These are phyloP conservation scores for Fusarium sp. DNA, from an alignment of 2,329 filamentous ascomycete genomes.

Conservation along the genomic window DNA sequence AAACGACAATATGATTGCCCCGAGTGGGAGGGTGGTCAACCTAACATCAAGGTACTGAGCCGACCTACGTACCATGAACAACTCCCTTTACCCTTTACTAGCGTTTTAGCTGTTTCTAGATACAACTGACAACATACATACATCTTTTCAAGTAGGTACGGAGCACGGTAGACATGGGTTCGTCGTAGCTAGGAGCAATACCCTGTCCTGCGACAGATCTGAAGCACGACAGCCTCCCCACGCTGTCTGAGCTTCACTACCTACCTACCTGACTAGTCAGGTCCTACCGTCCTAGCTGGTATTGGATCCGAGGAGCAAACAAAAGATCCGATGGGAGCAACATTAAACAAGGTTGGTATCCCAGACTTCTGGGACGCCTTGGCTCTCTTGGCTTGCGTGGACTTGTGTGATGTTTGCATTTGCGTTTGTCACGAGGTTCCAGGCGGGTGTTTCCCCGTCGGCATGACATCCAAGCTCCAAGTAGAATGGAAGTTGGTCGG, in stretches of 20 bases:
- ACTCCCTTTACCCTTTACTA: slow-evolving; percentile 17
- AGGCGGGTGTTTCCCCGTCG: background rate
- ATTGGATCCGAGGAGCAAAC: slow-evolving; percentile 6
- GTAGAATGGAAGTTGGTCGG: background rate
- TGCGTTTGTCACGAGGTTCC: slow-evolving; percentile 8
- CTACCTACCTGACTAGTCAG: slow-evolving; percentile 14
- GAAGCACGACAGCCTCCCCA: slow-evolving; percentile 52
- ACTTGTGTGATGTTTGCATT: background rate
- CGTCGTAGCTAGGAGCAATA: slow-evolving; percentile 22
- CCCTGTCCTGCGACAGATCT: slow-evolving; percentile 59
- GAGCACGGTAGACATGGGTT: slow-evolving; percentile 26
- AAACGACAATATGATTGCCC: slow-evolving; percentile 30
- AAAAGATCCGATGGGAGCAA: background rate
- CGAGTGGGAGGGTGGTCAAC: slow-evolving; percentile 27
- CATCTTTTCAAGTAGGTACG: slow-evolving; percentile 13
- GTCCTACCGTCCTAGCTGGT: slow-evolving; percentile 3
- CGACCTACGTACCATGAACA: background rate
- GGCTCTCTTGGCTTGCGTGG: slow-evolving; percentile 23
- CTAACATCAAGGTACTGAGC: slow-evolving; percentile 5
- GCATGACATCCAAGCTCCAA: background rate
- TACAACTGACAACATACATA: slow-evolving; percentile 16
- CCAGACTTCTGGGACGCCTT: slow-evolving; percentile 31
- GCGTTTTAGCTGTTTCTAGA: slow-evolving; percentile 38
- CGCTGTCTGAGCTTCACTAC: slow-evolving; percentile 33
- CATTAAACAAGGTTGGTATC: slow-evolving; percentile 18